Conservation (phyloP, 176 grass and related monocot species). For the Tillandsia leiboldiana region DNA sequence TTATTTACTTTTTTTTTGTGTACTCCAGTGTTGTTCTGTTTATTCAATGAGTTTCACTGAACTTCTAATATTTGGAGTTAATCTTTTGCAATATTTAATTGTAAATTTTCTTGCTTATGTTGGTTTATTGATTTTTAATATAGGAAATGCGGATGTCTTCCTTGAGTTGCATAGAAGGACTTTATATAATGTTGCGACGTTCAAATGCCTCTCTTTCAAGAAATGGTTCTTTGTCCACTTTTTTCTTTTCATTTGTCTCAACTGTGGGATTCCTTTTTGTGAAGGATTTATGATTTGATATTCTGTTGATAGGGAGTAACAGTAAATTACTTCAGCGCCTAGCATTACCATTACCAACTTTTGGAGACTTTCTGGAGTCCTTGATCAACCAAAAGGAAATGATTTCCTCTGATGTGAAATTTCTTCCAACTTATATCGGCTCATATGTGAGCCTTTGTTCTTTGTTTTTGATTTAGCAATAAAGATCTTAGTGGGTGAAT, state of each 20-base stretch:
- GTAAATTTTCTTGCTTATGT: too few species aligned
- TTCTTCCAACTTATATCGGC: constrained; percentile 78
- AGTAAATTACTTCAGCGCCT: constrained; percentile 39
- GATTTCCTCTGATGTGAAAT: constrained; percentile 63
- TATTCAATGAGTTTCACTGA: too few species aligned
- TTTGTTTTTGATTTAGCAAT: too few species aligned
- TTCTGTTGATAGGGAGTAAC: constrained; percentile 47
- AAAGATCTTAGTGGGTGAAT: too few species aligned
- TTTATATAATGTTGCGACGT: constrained; percentile 50
- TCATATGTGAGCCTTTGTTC: too few species aligned
- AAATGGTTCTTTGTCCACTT: constrained; percentile 35
- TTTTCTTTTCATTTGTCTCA: constrained; percentile 18
- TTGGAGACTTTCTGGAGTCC: constrained; percentile 56
- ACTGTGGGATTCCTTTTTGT: constrained; percentile 6
- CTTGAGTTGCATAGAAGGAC: too few species aligned
- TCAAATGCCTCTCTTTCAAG: constrained; percentile 39
- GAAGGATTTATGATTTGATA: constrained; percentile 18
- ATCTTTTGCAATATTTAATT: too few species aligned
- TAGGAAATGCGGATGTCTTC: too few species aligned
- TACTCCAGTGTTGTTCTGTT: neutral
- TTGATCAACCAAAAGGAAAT: constrained; percentile 63
- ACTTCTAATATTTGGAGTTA: too few species aligned
- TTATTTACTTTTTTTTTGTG: constrained; percentile 27
- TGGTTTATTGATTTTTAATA: constrained; percentile 17
- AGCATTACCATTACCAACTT: constrained; percentile 37